These are phyloP conservation scores for Trichoderma sp. DNA, from an alignment of 2,329 filamentous ascomycete genomes.

Conservation along the genomic window DNA sequence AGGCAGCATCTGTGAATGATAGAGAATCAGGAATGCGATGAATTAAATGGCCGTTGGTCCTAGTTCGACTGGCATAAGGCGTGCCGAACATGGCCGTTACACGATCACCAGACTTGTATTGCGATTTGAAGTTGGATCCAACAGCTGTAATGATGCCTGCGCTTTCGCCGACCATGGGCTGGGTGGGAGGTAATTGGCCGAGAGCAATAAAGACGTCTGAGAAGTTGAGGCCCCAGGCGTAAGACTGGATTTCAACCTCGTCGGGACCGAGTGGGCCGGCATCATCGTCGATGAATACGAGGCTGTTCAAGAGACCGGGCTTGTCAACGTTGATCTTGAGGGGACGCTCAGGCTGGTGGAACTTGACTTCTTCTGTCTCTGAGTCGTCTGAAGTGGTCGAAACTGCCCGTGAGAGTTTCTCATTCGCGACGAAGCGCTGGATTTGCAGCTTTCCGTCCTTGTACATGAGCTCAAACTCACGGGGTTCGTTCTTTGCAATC, in stretches of 20 bases:
- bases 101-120: conserved; percentile 25
- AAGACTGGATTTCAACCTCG: conserved; percentile 21
- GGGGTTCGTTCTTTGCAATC: background rate
- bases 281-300: conserved; percentile 24
- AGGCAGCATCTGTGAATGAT: conserved; percentile 5
- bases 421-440: background rate
- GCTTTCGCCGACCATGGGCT: conserved; percentile 34
- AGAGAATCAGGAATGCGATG: background rate
- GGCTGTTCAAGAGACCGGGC: conserved; percentile 24
- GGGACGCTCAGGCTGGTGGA: background rate
- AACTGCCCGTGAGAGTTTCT: background rate
- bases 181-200: conserved; percentile 32
- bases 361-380: background rate
- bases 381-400: background rate
- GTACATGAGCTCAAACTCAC: background rate
- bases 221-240: conserved; percentile 34
- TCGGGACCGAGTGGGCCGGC: conserved; percentile 21
- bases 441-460: background rate
- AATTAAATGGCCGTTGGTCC: background rate
- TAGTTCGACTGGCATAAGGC: conserved; percentile 9
- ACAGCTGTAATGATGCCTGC: conserved; percentile 34
- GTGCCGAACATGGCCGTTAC: background rate
- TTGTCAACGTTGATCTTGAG: background rate
- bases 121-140: conserved; percentile 28
- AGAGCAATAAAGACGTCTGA: conserved; percentile 38